Percentiles rank a stretch among this genome's conserved stretches.
Evolutionary conservation across 2,329 filamentous ascomycete genomes (phyloP).

Genomic region (Diplodia intermedia): DNA sequence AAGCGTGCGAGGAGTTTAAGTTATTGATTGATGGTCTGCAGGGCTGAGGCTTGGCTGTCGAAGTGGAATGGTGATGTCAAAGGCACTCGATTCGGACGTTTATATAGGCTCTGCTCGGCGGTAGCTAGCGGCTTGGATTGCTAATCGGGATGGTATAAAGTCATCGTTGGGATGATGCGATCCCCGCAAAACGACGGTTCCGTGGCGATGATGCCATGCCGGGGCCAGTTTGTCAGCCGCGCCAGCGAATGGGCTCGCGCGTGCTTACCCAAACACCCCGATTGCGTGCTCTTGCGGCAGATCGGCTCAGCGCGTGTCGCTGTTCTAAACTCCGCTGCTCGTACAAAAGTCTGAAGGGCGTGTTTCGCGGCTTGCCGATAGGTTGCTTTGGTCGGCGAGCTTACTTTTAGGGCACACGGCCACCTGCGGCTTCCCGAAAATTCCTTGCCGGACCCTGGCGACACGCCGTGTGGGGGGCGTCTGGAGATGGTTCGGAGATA

Average conservation of each 20-base stretch:
- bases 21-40: neutral
- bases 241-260: constrained; percentile 12
- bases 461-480: neutral
- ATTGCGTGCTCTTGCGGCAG: constrained; percentile 32
- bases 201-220: constrained; percentile 32
- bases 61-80: constrained; percentile 5
- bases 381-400: constrained; percentile 8
- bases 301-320: constrained; percentile 10
- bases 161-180: constrained; percentile 25
- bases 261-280: constrained; percentile 29
- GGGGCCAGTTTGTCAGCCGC: constrained; percentile 26
- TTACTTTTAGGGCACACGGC: neutral
- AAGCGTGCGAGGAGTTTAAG: neutral
- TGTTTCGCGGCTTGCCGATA: neutral
- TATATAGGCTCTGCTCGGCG: constrained; percentile 4
- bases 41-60: constrained; percentile 2
- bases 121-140: constrained; percentile 5
- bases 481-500: constrained; percentile 26
- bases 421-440: neutral
- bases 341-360: neutral
- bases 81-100: constrained; percentile 10
- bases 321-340: constrained; percentile 18
- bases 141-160: constrained; percentile 21
- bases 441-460: constrained; percentile 18
- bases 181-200: constrained; percentile 21